A percentile compares a stretch with the other conserved stretches of the same genome.
phyloP scores from a whole-genome alignment of 768 basidiomycete species.

The Galerina marginata region DNA sequence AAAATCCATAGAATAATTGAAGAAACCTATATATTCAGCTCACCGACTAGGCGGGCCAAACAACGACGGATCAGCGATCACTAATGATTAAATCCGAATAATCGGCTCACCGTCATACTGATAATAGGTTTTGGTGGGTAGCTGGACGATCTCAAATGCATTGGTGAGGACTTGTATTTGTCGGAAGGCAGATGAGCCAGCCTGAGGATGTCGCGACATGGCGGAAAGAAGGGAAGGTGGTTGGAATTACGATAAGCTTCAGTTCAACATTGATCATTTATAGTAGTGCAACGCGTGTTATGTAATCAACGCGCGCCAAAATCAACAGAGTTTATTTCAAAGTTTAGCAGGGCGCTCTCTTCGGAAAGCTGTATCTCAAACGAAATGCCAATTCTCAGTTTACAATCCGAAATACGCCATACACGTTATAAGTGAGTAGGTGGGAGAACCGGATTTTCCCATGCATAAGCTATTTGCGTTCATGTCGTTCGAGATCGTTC shows the following conservation, averaged over 20 bases:
- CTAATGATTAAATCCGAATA: not conserved
- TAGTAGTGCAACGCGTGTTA: not conserved
- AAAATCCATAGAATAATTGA: not conserved
- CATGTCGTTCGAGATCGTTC: not conserved
- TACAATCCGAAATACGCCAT: too few species aligned
- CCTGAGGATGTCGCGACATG: not conserved
- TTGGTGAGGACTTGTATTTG: constrained; percentile 15
- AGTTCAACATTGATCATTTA: not conserved
- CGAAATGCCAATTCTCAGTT: too few species aligned
- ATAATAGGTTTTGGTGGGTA: constrained; percentile 14
- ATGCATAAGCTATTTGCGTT: too few species aligned
- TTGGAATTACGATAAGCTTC: not conserved
- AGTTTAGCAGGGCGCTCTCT: not conserved
- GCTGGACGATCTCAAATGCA: constrained; percentile 20
- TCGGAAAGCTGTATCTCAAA: too few species aligned
- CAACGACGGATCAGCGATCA: constrained; percentile 22
- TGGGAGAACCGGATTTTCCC: too few species aligned
- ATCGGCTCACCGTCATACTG: constrained; percentile 28
- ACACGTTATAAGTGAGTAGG: too few species aligned
- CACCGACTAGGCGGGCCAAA: not conserved
- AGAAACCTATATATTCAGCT: not conserved
- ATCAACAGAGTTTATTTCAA: not conserved
- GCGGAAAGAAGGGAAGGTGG: not conserved
- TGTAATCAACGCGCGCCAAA: not conserved
- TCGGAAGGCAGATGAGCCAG: not conserved